Evolutionary conservation across 1,139 yeast species (phyloP).

Genomic region (Ashbya aceris): DNA sequence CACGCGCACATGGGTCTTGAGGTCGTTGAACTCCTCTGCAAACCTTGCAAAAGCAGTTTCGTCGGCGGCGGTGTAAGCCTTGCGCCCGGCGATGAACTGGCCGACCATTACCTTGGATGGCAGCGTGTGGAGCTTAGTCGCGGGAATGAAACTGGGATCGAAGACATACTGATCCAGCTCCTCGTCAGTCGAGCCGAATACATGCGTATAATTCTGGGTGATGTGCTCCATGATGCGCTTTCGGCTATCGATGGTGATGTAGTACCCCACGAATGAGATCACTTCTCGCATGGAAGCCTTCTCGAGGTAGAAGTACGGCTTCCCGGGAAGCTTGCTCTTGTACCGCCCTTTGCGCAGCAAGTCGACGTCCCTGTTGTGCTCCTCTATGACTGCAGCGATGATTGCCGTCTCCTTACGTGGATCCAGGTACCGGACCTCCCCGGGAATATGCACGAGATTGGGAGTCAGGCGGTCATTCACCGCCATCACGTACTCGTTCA

Average conservation of each 20-base stretch:
- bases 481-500: slow-evolving; percentile 25
- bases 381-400: slow-evolving; percentile 24
- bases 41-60: neutral
- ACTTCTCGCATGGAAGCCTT: slow-evolving; percentile 19
- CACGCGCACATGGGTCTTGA: neutral
- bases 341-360: slow-evolving; percentile 6
- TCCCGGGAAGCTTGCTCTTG: slow-evolving; percentile 3
- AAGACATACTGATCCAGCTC: slow-evolving; percentile 2
- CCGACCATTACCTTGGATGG: slow-evolving; percentile 1
- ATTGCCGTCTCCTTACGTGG: slow-evolving; percentile 28
- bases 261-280: slow-evolving; percentile 22
- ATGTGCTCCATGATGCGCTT: slow-evolving; percentile 13
- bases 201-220: slow-evolving; percentile 11
- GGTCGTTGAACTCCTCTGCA: slow-evolving; percentile 4
- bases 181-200: slow-evolving; percentile 6
- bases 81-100: neutral
- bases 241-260: slow-evolving; percentile 18
- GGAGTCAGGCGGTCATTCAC: slow-evolving; percentile 19
- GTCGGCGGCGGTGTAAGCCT: neutral
- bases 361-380: slow-evolving; percentile 26
- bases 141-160: slow-evolving; percentile 1
- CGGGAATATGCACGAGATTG: slow-evolving; percentile 27
- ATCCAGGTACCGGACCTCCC: slow-evolving; percentile 23
- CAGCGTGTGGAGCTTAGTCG: neutral
- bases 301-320: slow-evolving; percentile 10